Conservation (phyloP, 2,329 filamentous ascomycete species). For the Aureobasidium sp. region DNA sequence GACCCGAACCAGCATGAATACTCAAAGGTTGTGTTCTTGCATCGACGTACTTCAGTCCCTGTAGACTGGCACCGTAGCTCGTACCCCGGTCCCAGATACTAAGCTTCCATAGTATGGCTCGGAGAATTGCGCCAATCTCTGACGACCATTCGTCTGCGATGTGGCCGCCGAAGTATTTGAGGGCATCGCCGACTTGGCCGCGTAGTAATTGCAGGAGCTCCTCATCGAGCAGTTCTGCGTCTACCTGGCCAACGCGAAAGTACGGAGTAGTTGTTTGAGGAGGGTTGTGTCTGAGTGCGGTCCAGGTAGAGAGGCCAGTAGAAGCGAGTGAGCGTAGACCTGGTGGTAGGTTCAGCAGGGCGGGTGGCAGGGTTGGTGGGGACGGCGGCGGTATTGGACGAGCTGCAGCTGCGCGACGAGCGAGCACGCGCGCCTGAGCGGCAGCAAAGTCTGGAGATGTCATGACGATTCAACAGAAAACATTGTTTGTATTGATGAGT, state of each 20-base stretch:
- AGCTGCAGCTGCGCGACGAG: slow-evolving; percentile 62
- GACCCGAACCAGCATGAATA: slow-evolving; percentile 24
- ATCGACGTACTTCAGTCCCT: slow-evolving; percentile 85
- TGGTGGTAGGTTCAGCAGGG: slow-evolving; percentile 34
- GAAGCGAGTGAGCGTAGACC: slow-evolving; percentile 46
- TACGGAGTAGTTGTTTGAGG: slow-evolving; percentile 73
- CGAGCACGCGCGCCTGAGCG: slow-evolving; percentile 77
- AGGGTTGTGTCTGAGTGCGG: slow-evolving; percentile 58
- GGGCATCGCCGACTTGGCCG: slow-evolving; percentile 73
- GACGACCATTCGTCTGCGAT: slow-evolving; percentile 78
- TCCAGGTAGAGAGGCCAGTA: slow-evolving; percentile 15
- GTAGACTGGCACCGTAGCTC: slow-evolving; percentile 84
- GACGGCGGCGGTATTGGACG: slow-evolving; percentile 38
- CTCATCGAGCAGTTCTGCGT: slow-evolving; percentile 89
- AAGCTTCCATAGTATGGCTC: slow-evolving; percentile 82
- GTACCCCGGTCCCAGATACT: slow-evolving; percentile 95
- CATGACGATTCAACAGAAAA: slow-evolving; percentile 29
- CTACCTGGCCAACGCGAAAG: slow-evolving; percentile 90
- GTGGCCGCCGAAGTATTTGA: slow-evolving; percentile 76
- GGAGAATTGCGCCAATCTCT: slow-evolving; percentile 71
- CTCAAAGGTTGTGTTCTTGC: slow-evolving; percentile 34
- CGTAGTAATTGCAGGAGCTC: slow-evolving; percentile 81
- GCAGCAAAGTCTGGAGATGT: slow-evolving; percentile 67
- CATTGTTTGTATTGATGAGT: background rate
- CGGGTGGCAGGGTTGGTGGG: slow-evolving; percentile 15